Base-by-base conservation (phyloP, 1,139 yeast genomes). In the Hansenula sp. region DNA sequence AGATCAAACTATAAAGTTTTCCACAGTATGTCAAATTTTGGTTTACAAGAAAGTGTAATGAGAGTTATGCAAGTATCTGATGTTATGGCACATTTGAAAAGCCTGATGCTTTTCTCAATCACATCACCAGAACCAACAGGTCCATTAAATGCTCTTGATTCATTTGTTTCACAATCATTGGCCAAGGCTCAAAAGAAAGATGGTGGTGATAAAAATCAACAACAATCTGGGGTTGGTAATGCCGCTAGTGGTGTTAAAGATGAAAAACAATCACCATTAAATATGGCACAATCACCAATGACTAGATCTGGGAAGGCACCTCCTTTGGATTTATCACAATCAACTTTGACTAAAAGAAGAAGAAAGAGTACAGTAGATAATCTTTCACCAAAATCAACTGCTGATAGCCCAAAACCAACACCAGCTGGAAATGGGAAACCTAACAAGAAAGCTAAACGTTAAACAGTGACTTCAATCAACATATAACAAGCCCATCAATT, bases 21-120 rank as follows among this genome's bases (percentile, higher is more conserved):
- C 53, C 60, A 65, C 32, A 63, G 62, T 31, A 58, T 71, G 47
- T 67, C 79, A 19, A 69, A 76, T 44, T 77, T 76, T 49, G 95
- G 95, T 0, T 63, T 84, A n/a, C 78, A 77, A 41, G 81, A 76
- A 40, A 71, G 73, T 31, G 81, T 87, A 3, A 74, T 85, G 78
- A 67, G 91, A 43, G 71, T 82, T 30, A 63, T 87, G 66, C 93
- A 87, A 61, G 77, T 86, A 4, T 76, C 89, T 38, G 94, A 86
- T 62, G 83, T 84, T 2, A 82, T 88, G 86, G 73, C 88, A 0
- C 78, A 78, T 48, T 71, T 87, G 54, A 74, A 77, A 46, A 79
- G 84, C 28, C 65, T 85, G 45, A 81, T 85, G 81, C 70, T 73
- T 27, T 82, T 76, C 54, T 73, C 84, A 21, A 60, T 72, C 41